Percentiles rank a stretch among this genome's conserved stretches.
Conservation (phyloP, 352 stramenopile species). For the Phytophthora pluvialis region DNA sequence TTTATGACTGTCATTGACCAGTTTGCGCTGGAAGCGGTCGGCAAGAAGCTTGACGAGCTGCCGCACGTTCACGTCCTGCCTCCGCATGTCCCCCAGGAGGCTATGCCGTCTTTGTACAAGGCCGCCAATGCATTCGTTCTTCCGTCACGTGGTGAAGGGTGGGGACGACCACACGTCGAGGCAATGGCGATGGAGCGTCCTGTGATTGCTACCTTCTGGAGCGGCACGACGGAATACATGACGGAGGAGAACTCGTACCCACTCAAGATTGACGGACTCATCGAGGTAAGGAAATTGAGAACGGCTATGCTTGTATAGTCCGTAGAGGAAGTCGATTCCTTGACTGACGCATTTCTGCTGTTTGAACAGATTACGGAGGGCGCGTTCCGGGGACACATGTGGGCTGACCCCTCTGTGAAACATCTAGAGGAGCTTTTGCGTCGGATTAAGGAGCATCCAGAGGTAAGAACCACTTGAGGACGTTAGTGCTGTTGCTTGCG, state of each 20-base stretch:
- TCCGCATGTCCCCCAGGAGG: constrained; percentile 61
- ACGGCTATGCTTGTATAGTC: background rate
- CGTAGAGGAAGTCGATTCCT: background rate
- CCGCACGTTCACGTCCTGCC: constrained; percentile 69
- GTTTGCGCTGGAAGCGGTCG: constrained; percentile 55
- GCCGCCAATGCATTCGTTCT: constrained; percentile 88
- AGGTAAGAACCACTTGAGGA: constrained; percentile 34
- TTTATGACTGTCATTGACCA: constrained; percentile 62
- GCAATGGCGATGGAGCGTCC: constrained; percentile 93
- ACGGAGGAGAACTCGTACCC: constrained; percentile 88
- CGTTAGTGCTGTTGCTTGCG: no score
- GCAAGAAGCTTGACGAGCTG: constrained; percentile 55
- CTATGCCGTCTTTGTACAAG: constrained; percentile 75
- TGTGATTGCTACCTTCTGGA: constrained; percentile 94
- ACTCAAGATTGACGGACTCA: constrained; percentile 77
- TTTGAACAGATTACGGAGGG: constrained; percentile 72
- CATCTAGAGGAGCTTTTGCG: constrained; percentile 77
- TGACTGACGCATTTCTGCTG: constrained; percentile 2
- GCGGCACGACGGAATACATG: constrained; percentile 90
- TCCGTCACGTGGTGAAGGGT: constrained; percentile 93
- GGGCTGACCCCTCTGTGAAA: constrained; percentile 83
- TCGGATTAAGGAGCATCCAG: constrained; percentile 61
- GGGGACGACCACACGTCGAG: constrained; percentile 93
- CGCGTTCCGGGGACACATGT: constrained; percentile 81
- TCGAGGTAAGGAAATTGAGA: constrained; percentile 52